Conservation (phyloP, 2,329 filamentous ascomycete species). For the Scedosporium dehoogii region DNA sequence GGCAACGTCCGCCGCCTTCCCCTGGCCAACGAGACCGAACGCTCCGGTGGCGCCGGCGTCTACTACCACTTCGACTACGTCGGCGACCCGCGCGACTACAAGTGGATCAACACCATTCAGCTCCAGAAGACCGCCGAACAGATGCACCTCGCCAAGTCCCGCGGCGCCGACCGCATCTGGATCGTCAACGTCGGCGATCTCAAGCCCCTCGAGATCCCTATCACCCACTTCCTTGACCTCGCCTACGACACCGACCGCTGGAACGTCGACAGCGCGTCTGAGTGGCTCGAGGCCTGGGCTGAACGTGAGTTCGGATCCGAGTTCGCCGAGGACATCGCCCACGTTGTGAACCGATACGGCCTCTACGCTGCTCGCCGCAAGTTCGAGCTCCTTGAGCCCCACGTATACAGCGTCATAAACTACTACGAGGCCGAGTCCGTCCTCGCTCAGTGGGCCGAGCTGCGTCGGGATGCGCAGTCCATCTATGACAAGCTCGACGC, state of each 20-base stretch:
- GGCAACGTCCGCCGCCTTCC: conserved; percentile 56
- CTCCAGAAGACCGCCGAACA: conserved; percentile 50
- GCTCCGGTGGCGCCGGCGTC: conserved; percentile 53
- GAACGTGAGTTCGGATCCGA: conserved; percentile 44
- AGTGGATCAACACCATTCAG: conserved; percentile 57
- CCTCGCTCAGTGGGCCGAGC: conserved; percentile 37
- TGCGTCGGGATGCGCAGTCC: conserved; percentile 31
- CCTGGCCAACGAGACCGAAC: conserved; percentile 45
- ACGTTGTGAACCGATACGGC: conserved; percentile 37
- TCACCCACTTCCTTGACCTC: conserved; percentile 58
- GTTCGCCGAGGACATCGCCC: conserved; percentile 39
- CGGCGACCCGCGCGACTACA: conserved; percentile 36
- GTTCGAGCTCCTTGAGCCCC: conserved; percentile 46
- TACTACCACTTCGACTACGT: conserved; percentile 53
- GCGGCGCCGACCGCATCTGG: conserved; percentile 52
- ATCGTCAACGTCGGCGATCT: conserved; percentile 59
- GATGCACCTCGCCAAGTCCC: conserved; percentile 49
- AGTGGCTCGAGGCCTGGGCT: conserved; percentile 49
- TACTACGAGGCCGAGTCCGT: conserved; percentile 48
- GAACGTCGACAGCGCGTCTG: conserved; percentile 42
- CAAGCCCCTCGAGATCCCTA: conserved; percentile 54
- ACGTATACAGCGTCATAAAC: conserved; percentile 50
- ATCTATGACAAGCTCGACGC: conserved; percentile 31
- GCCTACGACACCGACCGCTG: conserved; percentile 53
- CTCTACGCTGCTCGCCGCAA: conserved; percentile 24